These are phyloP conservation scores for Saccharomycopsis phalli DNA, from an alignment of 1,139 yeast genomes.

Conservation along the genomic window DNA sequence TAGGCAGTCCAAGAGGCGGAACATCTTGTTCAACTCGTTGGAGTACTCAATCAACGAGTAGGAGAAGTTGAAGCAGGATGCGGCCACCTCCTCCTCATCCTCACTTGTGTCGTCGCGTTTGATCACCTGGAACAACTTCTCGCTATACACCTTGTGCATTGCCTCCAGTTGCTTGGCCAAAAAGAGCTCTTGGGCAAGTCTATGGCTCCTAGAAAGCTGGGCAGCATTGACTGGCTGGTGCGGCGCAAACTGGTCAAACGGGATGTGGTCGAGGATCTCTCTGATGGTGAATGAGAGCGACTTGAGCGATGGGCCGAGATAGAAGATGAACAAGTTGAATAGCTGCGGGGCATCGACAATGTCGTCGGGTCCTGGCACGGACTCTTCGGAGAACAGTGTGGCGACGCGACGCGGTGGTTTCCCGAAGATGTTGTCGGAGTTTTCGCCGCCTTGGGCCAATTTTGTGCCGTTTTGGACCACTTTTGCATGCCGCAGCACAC, in stretches of 20 bases:
- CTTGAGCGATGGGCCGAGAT: constrained; percentile 66
- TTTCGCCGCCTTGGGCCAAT: neutral
- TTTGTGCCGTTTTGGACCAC: neutral
- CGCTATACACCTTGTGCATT: constrained; percentile 49
- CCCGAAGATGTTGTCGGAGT: neutral
- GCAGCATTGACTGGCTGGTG: constrained; percentile 31
- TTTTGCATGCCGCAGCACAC: neutral
- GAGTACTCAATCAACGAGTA: constrained; percentile 57
- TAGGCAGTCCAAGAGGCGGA: constrained; percentile 40
- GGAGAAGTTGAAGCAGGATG: constrained; percentile 76
- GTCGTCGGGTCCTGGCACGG: neutral
- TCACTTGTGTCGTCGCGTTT: constrained; percentile 32
- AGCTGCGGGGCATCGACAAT: constrained; percentile 32
- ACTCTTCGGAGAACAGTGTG: neutral
- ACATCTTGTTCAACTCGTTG: constrained; percentile 43
- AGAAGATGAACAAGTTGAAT: constrained; percentile 55
- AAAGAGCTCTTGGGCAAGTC: constrained; percentile 45
- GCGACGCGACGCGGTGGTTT: neutral
- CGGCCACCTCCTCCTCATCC: constrained; percentile 74
- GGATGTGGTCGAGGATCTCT: constrained; percentile 51
- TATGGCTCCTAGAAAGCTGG: constrained; percentile 42
- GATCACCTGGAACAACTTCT: constrained; percentile 38
- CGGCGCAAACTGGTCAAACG: constrained; percentile 38
- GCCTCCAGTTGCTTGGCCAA: constrained; percentile 50
- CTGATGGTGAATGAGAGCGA: constrained; percentile 58